Base-by-base conservation (phyloP, 257 asterid genomes). In the Penstemon eatonii region DNA sequence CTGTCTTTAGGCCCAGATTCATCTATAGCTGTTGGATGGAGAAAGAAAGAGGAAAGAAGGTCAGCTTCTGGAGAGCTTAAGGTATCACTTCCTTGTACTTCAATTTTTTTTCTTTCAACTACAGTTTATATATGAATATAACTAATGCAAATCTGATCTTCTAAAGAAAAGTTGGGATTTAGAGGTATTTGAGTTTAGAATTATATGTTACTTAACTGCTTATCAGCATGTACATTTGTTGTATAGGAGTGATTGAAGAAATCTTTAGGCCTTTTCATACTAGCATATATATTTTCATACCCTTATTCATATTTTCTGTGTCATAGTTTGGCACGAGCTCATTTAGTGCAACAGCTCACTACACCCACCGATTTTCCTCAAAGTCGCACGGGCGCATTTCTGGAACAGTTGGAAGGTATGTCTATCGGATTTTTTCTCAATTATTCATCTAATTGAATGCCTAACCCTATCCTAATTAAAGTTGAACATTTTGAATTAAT, bases 381-480 rank as follows among this genome's bases (percentile, higher is more conserved):
- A 94, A 86, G 72, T 91, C 99, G 15, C 99, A 94, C 59, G 98
- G 96, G 52, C 95, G 96, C 18, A 76, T 91, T 68, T 82, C 84
- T 42, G 99, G 96, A 66, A 83, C 78, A 70, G 74, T 91, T 60
- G 99, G 97, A 81, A 91, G 99, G 99, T 94, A 4, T n/a, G 72
- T 54, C 67, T 62, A 8, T 63, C 80, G 12, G 40, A 45, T 57
- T 46, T 69, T 37, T 69, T 44, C 15, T 12, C 54, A 49, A 49
- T 9, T 9, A 49, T 10, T 2, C 15, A 49, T 9, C 54, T 15
- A 15, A 15, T 15, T 15, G 18, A 15, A 15, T 15, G 18, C 18
- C 18, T 15, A 15, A 15, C 18, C 18, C 18, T 15, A 15, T 49
- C 33, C 33, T 25, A 25, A 25, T 25, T 25, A 25, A 1, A 2